Conservation (phyloP, 2,329 filamentous ascomycete genomes). For the Aspergillus sp. region DNA sequence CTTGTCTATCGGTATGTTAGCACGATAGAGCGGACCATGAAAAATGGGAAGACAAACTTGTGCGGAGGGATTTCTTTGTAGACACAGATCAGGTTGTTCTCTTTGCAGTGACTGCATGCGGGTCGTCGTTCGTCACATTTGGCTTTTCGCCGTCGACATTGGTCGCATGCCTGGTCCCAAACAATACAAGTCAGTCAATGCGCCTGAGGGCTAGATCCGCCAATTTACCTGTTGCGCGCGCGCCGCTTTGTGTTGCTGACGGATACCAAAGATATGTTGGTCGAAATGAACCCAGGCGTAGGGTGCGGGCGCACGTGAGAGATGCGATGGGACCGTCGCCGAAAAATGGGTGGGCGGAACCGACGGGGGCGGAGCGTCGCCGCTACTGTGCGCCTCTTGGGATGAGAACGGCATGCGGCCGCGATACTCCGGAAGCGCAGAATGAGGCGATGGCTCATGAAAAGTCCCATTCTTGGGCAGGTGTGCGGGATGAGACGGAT, state of each 20-base stretch:
- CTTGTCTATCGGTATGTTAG: constrained; percentile 30
- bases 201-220: not conserved
- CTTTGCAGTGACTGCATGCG: constrained; percentile 79
- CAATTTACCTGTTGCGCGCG: constrained; percentile 38
- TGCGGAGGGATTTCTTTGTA: constrained; percentile 90
- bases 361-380: constrained; percentile 33
- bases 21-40: not conserved
- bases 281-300: constrained; percentile 33
- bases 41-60: constrained; percentile 60
- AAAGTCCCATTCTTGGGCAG: constrained; percentile 33
- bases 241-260: constrained; percentile 36
- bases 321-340: constrained; percentile 21
- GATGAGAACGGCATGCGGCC: constrained; percentile 31
- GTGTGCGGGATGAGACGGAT: constrained; percentile 25
- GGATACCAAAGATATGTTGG: constrained; percentile 28
- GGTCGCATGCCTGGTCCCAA: constrained; percentile 88
- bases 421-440: constrained; percentile 32
- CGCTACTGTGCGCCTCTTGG: constrained; percentile 27
- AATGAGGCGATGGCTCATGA: constrained; percentile 30
- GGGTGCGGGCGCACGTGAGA: constrained; percentile 27
- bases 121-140: constrained; percentile 87
- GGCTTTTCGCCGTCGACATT: constrained; percentile 80
- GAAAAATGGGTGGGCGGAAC: constrained; percentile 28
- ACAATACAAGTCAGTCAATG: constrained; percentile 7
- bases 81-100: constrained; percentile 78